Base-by-base conservation (phyloP, 495 filamentous ascomycete genomes). In the Neurospora sp. region DNA sequence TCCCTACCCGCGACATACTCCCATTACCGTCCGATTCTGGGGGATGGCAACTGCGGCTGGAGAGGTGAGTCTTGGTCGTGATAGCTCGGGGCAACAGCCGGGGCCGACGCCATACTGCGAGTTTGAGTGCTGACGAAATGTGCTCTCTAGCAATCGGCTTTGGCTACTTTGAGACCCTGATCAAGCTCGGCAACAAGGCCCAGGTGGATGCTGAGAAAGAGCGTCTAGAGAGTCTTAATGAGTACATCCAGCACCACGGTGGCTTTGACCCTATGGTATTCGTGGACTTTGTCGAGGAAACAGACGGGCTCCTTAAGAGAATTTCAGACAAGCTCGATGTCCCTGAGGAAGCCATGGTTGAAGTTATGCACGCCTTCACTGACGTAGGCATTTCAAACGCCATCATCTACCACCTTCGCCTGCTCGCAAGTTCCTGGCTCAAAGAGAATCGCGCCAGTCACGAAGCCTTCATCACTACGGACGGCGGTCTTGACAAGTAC, bases 21-120 rank as follows among this genome's bases (percentile, higher is more conserved):
- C 18, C 90, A 94, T 77, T 96, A 93, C 77, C 93, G 96, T 54
- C 91, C 91, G 5, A 90, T 97, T 82, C 91, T 90, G 80, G 95
- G 96, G 27, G 96, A 99, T 84, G 96, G 96, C 44, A 95, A 96
- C 79, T 99, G 96, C 84, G 96, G 96, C 76, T 99, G 96, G 95
- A 88, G 96, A 91, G 96, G 95, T 97, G 88, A 80, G 82, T 84
- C n/a, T 35, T 23, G 62, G 37, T 16, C 54, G 27, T 66, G 54
- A 35, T 66, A 40, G 20, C 42, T 31, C 70, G 12, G 16, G 20
- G 31, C n/a, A 72, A 10, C 70, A n/a, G 39, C 39, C 8, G 16
- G 10, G 35, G 38, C 27, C 71, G 54, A 72, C 44, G 16, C 23
- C 18, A 38, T 40, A 35, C 39, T 40, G 40, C 44, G 44, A 18